Conservation (phyloP, 176 grass and related monocot species). For the Bothriochloa decipiens region DNA sequence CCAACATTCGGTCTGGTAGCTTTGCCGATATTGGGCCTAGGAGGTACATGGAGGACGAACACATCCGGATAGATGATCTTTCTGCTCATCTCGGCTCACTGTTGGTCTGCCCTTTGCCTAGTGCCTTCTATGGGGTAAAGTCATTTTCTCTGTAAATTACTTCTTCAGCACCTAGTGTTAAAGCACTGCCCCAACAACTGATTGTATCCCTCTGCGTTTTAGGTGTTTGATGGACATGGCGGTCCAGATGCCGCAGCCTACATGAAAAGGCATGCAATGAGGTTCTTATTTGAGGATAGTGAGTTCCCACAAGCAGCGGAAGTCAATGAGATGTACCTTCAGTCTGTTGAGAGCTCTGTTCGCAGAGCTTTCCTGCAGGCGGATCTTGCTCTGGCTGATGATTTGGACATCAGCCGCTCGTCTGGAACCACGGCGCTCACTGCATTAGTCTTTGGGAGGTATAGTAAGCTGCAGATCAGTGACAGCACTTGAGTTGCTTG, state of each 20-base stretch:
- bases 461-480: not conserved
- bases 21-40: constrained; percentile 81
- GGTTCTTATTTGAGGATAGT: constrained; percentile 76
- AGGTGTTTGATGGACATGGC: constrained; percentile 98
- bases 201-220: constrained; percentile 13
- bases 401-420: constrained; percentile 64
- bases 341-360: constrained; percentile 61
- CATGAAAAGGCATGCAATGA: constrained; percentile 88
- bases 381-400: constrained; percentile 68
- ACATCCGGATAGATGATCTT: constrained; percentile 93
- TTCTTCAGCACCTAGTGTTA: not conserved
- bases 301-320: constrained; percentile 71
- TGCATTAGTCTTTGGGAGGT: constrained; percentile 81
- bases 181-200: not conserved
- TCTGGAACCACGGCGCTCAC: constrained; percentile 86
- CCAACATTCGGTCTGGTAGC: constrained; percentile 83
- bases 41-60: constrained; percentile 96
- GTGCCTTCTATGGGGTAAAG: constrained; percentile 92
- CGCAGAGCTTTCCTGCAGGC: constrained; percentile 68
- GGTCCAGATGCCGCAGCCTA: constrained; percentile 83
- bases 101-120: constrained; percentile 74
- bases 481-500: too few relatives aligned
- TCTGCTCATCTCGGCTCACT: constrained; percentile 68
- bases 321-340: constrained; percentile 52
- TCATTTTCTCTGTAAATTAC: not conserved